phyloP scores from a whole-genome alignment of 1,284 basidiomycete genomes.

The Ganoderma sinense region DNA sequence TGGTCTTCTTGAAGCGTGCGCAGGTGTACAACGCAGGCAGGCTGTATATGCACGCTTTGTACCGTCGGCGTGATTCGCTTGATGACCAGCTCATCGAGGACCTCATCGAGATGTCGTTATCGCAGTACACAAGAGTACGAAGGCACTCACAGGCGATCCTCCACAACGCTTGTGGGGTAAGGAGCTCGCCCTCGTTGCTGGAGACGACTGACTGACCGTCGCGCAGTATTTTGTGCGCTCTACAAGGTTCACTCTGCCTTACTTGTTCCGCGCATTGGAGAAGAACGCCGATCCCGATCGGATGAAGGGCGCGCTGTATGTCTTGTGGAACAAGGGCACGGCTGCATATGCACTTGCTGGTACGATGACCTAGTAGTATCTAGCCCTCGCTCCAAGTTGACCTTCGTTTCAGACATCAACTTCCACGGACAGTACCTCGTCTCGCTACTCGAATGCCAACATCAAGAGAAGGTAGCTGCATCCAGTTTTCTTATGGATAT shows the following conservation, averaged over 20 bases:
- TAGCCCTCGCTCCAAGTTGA: not conserved
- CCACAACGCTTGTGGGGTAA: conserved; percentile 70
- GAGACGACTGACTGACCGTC: conserved; percentile 16
- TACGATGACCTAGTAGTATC: conserved; percentile 38
- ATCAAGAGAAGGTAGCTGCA: conserved; percentile 84
- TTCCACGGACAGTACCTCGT: conserved; percentile 73
- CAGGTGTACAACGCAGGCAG: conserved; percentile 79
- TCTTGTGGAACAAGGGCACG: conserved; percentile 84
- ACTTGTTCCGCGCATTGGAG: conserved; percentile 74
- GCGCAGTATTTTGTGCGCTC: conserved; percentile 83
- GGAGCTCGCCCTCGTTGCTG: conserved; percentile 32
- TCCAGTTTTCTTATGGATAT: not conserved
- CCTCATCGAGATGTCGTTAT: conserved; percentile 86
- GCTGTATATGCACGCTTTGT: conserved; percentile 81
- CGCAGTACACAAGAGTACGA: conserved; percentile 84
- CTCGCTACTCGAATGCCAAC: conserved; percentile 84
- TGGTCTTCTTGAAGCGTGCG: conserved; percentile 83
- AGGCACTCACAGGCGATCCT: conserved; percentile 80
- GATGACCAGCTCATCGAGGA: conserved; percentile 85
- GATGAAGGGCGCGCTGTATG: conserved; percentile 95
- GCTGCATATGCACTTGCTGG: conserved; percentile 73
- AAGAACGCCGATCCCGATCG: conserved; percentile 89
- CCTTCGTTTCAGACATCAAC: conserved; percentile 60
- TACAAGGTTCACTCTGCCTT: conserved; percentile 76
- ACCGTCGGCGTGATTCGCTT: conserved; percentile 81